These are phyloP conservation scores for Aspergillus coremiiformis DNA, from an alignment of 495 filamentous ascomycete species.

Conservation along the genomic window DNA sequence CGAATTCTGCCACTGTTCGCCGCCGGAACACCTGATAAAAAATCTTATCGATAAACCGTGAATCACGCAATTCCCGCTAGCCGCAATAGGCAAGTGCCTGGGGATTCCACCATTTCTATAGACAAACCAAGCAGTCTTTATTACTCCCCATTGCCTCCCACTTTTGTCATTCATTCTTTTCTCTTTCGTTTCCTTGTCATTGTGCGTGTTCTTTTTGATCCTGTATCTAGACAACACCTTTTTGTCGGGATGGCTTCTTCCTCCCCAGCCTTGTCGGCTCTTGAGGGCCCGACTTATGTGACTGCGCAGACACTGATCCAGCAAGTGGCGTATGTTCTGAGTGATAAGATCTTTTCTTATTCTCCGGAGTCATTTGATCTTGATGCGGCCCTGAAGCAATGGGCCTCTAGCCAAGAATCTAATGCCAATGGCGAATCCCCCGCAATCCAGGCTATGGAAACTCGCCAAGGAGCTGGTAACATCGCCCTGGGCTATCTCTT, in stretches of 20 bases:
- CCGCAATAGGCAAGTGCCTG: conserved; percentile 26
- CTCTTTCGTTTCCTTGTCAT: conserved; percentile 20
- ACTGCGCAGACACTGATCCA: conserved; percentile 89
- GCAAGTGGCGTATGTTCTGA: conserved; percentile 88
- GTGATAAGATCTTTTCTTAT: conserved; percentile 94
- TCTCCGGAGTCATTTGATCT: conserved; percentile 89
- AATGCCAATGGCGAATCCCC: conserved; percentile 81
- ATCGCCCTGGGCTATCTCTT: conserved; percentile 96
- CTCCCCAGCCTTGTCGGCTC: conserved; percentile 45
- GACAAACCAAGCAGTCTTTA: conserved; percentile 3
- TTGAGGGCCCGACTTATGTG: conserved; percentile 82
- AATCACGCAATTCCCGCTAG: conserved; percentile 40
- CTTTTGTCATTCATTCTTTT: conserved; percentile 4
- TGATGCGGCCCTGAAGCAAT: conserved; percentile 70
- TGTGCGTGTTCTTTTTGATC: conserved; percentile 19
- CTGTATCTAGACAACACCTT: conserved; percentile 26
- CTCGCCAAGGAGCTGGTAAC: conserved; percentile 78
- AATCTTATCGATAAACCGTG: conserved; percentile 4
- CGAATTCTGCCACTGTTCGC: conserved; percentile 16
- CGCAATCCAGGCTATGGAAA: conserved; percentile 71
- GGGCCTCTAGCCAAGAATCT: conserved; percentile 55
- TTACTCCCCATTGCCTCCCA: conserved; percentile 15
- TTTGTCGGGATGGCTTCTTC: conserved; percentile 31
- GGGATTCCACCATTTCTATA: conserved; percentile 36
- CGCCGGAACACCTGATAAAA: conserved; percentile 5